Percentiles rank a stretch among this genome's conserved stretches.
Conservation (phyloP, 306 rosid genomes). For the Fragaria nilgerrensis region DNA sequence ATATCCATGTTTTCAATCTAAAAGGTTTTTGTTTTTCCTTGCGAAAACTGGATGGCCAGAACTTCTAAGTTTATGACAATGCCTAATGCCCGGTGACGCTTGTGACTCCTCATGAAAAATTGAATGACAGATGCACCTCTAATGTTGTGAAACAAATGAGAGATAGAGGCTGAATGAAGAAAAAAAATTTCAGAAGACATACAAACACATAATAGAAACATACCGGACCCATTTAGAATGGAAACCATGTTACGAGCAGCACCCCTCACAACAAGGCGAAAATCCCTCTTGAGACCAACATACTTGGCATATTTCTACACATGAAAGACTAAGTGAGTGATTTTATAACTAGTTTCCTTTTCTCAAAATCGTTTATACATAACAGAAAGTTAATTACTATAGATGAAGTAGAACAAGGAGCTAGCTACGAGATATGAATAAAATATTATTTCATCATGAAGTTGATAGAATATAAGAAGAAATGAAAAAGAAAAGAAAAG, state of each 20-base stretch:
- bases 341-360: background rate
- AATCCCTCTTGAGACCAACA: slow-evolving; percentile 96
- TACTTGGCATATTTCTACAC: slow-evolving; percentile 88
- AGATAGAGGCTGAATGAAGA: background rate
- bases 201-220: slow-evolving; percentile 26
- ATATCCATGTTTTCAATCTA: slow-evolving; percentile 18
- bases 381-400: background rate
- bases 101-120: background rate
- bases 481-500: background rate
- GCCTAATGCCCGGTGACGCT: background rate
- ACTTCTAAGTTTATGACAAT: background rate
- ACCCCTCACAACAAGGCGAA: slow-evolving; percentile 98
- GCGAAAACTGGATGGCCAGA: background rate
- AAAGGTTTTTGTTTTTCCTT: background rate
- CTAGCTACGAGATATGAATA: background rate
- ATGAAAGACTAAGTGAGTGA: slow-evolving; percentile 17
- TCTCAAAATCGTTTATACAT: background rate
- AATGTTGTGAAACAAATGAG: background rate
- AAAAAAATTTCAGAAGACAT: background rate
- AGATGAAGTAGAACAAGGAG: background rate
- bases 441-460: background rate
- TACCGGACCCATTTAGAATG: slow-evolving; percentile 93
- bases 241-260: slow-evolving; percentile 92
- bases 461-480: background rate
- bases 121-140: background rate